Conservation (phyloP, 2,329 filamentous ascomycete species). For the Claviceps sp. region DNA sequence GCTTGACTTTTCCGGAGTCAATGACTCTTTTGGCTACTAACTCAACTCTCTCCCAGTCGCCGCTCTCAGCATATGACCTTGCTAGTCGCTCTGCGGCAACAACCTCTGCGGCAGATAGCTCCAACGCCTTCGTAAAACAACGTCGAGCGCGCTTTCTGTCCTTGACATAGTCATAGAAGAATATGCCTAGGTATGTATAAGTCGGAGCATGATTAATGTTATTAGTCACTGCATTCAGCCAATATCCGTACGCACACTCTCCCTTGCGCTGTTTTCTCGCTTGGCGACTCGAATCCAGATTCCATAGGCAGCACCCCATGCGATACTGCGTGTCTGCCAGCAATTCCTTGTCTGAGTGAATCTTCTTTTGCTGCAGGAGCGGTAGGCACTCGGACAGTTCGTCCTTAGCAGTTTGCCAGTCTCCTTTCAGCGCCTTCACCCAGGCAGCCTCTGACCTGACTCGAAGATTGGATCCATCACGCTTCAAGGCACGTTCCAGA, state of each 20-base stretch:
- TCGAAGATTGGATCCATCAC: conserved; percentile 60
- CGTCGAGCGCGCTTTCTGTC: conserved; percentile 78
- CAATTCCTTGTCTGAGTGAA: conserved; percentile 48
- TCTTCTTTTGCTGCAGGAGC: conserved; percentile 48
- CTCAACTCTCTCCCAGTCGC: conserved; percentile 95
- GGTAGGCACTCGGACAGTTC: conserved; percentile 60
- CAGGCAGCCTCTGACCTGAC: conserved; percentile 82
- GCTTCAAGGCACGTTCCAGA: conserved; percentile 58
- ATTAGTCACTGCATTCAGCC: conserved; percentile 70
- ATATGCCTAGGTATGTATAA: conserved; percentile 82
- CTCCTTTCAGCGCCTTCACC: conserved; percentile 74
- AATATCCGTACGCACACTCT: conserved; percentile 58
- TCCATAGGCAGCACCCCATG: conserved; percentile 78
- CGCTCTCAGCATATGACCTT: conserved; percentile 70
- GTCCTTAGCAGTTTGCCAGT: conserved; percentile 52
- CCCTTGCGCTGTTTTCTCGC: conserved; percentile 70
- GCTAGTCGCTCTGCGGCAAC: conserved; percentile 79
- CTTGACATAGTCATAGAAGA: conserved; percentile 80
- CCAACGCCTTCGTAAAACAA: conserved; percentile 93
- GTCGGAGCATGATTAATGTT: conserved; percentile 80
- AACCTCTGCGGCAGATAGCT: conserved; percentile 77
- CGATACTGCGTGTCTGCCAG: conserved; percentile 77
- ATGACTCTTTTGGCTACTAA: conserved; percentile 81
- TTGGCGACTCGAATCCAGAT: conserved; percentile 57
- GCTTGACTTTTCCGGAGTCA: conserved; percentile 85